Base-by-base conservation (phyloP, 495 filamentous ascomycete genomes). In the Sporormia fimetaria region DNA sequence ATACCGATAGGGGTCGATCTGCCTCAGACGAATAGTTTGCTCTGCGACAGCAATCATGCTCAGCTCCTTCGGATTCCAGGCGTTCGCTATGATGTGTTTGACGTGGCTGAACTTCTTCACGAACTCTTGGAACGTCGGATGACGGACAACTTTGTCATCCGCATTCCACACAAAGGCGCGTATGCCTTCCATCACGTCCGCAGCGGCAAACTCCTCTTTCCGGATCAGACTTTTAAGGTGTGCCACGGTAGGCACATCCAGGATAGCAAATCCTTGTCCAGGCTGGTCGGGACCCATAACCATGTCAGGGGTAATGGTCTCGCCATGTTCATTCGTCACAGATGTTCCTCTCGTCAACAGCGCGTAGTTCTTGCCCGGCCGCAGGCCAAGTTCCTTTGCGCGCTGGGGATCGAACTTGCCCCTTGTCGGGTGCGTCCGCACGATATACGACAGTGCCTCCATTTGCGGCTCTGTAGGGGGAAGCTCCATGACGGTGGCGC, bases 381-480 rank as follows among this genome's bases (percentile, higher is more conserved):
- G 50, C 0, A 95, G 69, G 3, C 76, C 76, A 9, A 82, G 57
- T 26, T 57, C 59, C 34, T 48, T 59, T 0, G 87, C 92, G 44
- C 64, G 71, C n/a, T 66, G 42, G 3, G 69, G 56, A 17, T 79
- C 64, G 55, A 99, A 95, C 53, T 79, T 87, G 10, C 90, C 90
- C 18, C 88, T 73, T 24, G 78, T 66, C 29, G 73, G 67, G 42
- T 87, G 76, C 21, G 66, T 75, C 33, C 79, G 80, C 38, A 94
- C 66, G 51, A 99, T 76, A 57, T 96, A 99, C 31, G 77, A 93
- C 35, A 94, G 61, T 8, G 87, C 76, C 24, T 79, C 74, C 9
- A 58, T 57, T 2, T 73, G 73, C 9, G 74, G 76, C 23, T 63
- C 60, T 0, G 86, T 81, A 3, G 64, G 60, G 4, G 87, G 88